These are phyloP conservation scores for Ascochyta clinopodiicola DNA, from an alignment of 2,329 filamentous ascomycete genomes.

Conservation along the genomic window DNA sequence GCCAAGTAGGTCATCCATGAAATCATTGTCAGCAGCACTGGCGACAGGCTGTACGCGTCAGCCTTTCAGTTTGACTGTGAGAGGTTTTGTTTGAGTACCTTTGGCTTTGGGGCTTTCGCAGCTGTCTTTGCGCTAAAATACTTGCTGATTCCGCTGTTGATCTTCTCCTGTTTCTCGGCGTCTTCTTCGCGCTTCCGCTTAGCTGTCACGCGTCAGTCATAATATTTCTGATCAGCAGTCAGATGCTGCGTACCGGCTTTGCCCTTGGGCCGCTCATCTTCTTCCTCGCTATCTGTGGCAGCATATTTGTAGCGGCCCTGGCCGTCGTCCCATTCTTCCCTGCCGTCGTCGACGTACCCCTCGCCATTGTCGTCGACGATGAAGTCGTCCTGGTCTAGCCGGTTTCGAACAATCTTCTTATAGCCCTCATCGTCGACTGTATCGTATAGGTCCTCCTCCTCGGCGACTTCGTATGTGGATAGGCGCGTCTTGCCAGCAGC, in stretches of 20 bases:
- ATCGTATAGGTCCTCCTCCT: slow-evolving; percentile 87
- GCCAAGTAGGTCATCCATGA: slow-evolving; percentile 81
- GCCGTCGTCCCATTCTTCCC: slow-evolving; percentile 74
- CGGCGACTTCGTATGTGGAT: slow-evolving; percentile 83
- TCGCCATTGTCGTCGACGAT: slow-evolving; percentile 98
- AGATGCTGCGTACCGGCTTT: slow-evolving; percentile 59
- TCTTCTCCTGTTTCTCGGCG: slow-evolving; percentile 81
- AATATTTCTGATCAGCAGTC: background rate
- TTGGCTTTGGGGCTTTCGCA: slow-evolving; percentile 73
- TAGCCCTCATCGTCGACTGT: slow-evolving; percentile 97
- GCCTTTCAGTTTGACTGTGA: background rate
- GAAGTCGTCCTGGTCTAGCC: slow-evolving; percentile 94
- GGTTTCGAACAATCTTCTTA: slow-evolving; percentile 90
- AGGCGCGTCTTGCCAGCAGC: slow-evolving; percentile 90
- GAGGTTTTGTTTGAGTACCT: slow-evolving; percentile 60
- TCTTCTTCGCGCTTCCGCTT: slow-evolving; percentile 91
- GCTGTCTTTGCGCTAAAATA: slow-evolving; percentile 84
- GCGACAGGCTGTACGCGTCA: slow-evolving; percentile 66
- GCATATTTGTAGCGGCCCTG: slow-evolving; percentile 70
- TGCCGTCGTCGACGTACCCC: slow-evolving; percentile 94
- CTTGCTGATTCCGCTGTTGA: slow-evolving; percentile 89
- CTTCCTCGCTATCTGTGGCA: slow-evolving; percentile 74
- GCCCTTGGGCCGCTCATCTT: slow-evolving; percentile 68
- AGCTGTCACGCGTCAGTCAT: slow-evolving; percentile 56
- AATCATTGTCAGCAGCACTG: slow-evolving; percentile 87